These are phyloP conservation scores for Heterobasidion irregulare DNA, from an alignment of 1,284 basidiomycete species.

Conservation along the genomic window DNA sequence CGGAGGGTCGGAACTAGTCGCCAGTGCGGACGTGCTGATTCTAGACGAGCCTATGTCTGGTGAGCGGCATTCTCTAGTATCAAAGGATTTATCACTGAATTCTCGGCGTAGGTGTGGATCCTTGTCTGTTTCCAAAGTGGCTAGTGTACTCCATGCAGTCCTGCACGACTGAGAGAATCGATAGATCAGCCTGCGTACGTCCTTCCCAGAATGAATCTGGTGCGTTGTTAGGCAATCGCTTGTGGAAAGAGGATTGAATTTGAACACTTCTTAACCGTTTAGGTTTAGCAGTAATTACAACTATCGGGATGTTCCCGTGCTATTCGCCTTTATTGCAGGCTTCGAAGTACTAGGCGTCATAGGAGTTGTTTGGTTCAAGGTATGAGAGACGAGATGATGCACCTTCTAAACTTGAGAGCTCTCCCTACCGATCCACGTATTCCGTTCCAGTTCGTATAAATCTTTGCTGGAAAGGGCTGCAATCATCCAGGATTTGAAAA, in stretches of 20 bases:
- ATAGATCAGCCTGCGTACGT: slow-evolving; percentile 77
- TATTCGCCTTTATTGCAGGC: slow-evolving; percentile 78
- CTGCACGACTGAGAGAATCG: slow-evolving; percentile 49
- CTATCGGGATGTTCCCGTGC: slow-evolving; percentile 77
- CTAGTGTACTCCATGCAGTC: slow-evolving; percentile 70
- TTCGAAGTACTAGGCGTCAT: slow-evolving; percentile 66
- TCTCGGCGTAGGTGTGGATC: slow-evolving; percentile 56
- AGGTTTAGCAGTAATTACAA: slow-evolving; percentile 42
- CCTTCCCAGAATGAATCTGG: slow-evolving; percentile 35
- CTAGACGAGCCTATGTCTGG: slow-evolving; percentile 80
- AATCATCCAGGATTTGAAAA: no score
- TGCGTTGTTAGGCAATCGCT: slow-evolving; percentile 24
- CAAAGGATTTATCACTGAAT: background rate
- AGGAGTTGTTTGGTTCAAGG: slow-evolving; percentile 62
- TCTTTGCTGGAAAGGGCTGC: no score
- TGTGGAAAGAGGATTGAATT: background rate
- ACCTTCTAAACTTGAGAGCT: background rate
- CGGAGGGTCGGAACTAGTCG: slow-evolving; percentile 77
- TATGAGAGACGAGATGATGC: slow-evolving; percentile 58
- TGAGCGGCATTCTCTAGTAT: slow-evolving; percentile 27
- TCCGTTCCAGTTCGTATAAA: no score
- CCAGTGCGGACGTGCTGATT: slow-evolving; percentile 72
- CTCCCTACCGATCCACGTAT: no score
- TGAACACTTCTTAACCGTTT: background rate
- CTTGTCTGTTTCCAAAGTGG: slow-evolving; percentile 76